Conservation (phyloP, 345 rosid genomes). For the Tarenaya hassleriana region DNA sequence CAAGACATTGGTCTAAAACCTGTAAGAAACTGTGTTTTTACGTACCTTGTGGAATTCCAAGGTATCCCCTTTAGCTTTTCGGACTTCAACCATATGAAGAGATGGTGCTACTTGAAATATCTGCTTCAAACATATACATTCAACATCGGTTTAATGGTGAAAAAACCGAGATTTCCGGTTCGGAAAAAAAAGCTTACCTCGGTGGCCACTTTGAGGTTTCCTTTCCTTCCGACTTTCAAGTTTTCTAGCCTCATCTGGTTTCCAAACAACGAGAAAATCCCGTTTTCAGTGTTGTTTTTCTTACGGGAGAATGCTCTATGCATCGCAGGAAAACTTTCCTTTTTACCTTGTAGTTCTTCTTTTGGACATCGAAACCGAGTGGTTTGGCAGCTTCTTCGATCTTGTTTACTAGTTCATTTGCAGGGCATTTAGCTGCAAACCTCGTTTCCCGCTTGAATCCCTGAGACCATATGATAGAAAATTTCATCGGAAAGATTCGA, state of each 20-base stretch:
- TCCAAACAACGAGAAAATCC: conserved; percentile 2
- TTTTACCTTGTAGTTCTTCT: conserved; percentile 87
- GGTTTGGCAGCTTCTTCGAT: conserved; percentile 93
- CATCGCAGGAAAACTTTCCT: neutral
- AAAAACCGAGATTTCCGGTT: neutral
- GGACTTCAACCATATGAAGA: conserved; percentile 85
- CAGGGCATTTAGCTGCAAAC: conserved; percentile 82
- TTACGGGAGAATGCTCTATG: no score
- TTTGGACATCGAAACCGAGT: conserved; percentile 89
- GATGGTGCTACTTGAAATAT: conserved; percentile 96
- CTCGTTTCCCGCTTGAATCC: conserved; percentile 91
- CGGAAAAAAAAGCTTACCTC: conserved; percentile 51
- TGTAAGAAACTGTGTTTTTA: neutral
- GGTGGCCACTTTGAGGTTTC: conserved; percentile 85
- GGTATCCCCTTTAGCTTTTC: conserved; percentile 96
- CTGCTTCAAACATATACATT: conserved; percentile 31
- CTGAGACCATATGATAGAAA: conserved; percentile 27
- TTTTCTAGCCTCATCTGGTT: conserved; percentile 91
- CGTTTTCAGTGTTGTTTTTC: conserved; percentile 7
- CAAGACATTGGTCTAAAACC: neutral
- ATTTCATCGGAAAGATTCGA: conserved; percentile 18
- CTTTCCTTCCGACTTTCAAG: conserved; percentile 85
- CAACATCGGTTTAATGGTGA: neutral
- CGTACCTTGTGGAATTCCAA: conserved; percentile 89
- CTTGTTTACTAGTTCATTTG: conserved; percentile 81